Evolutionary conservation across 1,139 yeast genomes (phyloP).

Genomic region (Hansenula anomala): DNA sequence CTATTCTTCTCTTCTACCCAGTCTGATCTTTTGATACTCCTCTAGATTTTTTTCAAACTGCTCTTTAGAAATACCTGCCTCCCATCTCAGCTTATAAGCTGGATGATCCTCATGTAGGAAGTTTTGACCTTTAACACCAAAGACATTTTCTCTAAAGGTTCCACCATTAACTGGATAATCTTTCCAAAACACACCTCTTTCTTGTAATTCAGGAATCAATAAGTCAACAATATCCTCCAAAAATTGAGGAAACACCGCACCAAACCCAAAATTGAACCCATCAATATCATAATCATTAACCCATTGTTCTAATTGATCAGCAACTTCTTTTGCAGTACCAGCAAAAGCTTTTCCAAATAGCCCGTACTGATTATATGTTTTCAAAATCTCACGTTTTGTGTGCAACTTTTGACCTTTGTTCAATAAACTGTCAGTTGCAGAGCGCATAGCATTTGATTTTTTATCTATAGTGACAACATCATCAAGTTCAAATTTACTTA

Average conservation of each 20-base stretch:
- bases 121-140: constrained; percentile 5
- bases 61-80: constrained; percentile 25
- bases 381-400: constrained; percentile 19
- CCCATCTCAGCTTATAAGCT: constrained; percentile 31
- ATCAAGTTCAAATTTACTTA: constrained; percentile 26
- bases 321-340: constrained; percentile 24
- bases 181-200: constrained; percentile 22
- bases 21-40: not conserved
- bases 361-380: constrained; percentile 15
- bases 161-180: constrained; percentile 21
- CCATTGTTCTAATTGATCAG: constrained; percentile 24
- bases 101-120: constrained; percentile 23
- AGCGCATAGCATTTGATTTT: constrained; percentile 23
- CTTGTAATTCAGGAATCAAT: constrained; percentile 24
- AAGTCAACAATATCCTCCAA: constrained; percentile 25
- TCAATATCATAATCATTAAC: constrained; percentile 24
- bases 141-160: constrained; percentile 6
- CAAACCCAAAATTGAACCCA: constrained; percentile 26
- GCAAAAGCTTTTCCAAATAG: constrained; percentile 5
- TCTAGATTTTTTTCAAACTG: constrained; percentile 23
- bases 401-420: constrained; percentile 24
- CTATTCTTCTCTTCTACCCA: not conserved
- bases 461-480: constrained; percentile 25
- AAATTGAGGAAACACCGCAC: constrained; percentile 21
- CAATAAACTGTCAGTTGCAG: constrained; percentile 8